Base-by-base conservation (phyloP, 179 eudicot species). In the Actinidia chinensis region DNA sequence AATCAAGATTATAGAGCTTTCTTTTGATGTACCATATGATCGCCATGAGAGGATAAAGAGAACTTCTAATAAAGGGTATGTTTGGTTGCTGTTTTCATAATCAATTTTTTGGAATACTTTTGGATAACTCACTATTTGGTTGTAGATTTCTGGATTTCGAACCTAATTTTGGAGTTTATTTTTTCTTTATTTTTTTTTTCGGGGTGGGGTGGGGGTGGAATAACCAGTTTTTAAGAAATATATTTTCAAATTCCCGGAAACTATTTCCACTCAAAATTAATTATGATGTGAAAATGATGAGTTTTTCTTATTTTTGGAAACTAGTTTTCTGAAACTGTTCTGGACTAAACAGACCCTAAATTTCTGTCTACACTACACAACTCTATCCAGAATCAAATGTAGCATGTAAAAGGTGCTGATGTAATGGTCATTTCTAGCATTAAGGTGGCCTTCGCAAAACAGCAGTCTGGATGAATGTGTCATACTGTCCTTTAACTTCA, bases 21-120 rank as follows among this genome's bases (percentile, higher is more conserved):
- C 46, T 66, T 56, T 22, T 13, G 44, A 43, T 65, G 73, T 15
- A 48, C 42, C 48, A 43, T 64, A 33, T 54, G 78, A 74, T 43
- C 55, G 47, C 65, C 46, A 36, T 42, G 65, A 18, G 51, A 76
- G 18, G 46, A 28, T 28, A 76, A 76, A 48, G 8, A 48, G 54
- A 50, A 15, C 58, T 20, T 13, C 59, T 20, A 40, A 52, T 54
- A 12, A 40, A 64, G 20, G 69, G n/a, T 17, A 5, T 65, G 5
- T 65, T 65, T 28, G 33, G 33, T 28, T 28, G 33, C 33, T 28
- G 33, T 28, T 28, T 28, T 28, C 33, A 28, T 28, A 28, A 28
- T 28, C 33, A 28, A 28, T 28, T 28, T 28, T 28, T 28, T 28
- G 33, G 33, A 28, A 28, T 28, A 28, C 33, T 28, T 28, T 28